Conservation (phyloP, 2,329 filamentous ascomycete genomes). For the Fonsecaea erecta region DNA sequence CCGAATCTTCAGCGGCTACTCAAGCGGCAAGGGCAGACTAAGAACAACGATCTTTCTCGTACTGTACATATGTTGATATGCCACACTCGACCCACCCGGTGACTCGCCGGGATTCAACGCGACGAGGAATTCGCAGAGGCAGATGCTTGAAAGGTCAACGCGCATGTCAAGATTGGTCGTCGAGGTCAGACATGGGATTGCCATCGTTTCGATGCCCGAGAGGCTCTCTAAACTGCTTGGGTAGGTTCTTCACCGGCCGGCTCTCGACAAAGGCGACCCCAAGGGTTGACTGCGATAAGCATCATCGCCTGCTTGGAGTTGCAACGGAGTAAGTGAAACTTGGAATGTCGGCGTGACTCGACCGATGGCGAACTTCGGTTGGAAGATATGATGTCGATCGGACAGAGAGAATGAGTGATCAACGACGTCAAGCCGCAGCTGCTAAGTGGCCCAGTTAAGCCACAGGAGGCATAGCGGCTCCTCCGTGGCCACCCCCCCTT, state of each 20-base stretch:
- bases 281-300: not conserved
- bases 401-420: slow-evolving; percentile 12
- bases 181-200: not conserved
- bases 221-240: not conserved
- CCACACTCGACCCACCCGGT: not conserved
- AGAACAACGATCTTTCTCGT: not conserved
- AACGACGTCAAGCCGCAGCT: slow-evolving; percentile 24
- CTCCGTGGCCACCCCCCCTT: not conserved
- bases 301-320: not conserved
- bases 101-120: not conserved
- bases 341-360: not conserved
- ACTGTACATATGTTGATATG: not conserved
- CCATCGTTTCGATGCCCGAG: not conserved
- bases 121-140: not conserved
- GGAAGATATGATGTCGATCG: slow-evolving; percentile 17
- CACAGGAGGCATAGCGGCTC: slow-evolving; percentile 8
- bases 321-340: not conserved
- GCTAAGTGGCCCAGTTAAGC: not conserved
- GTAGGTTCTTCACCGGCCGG: not conserved
- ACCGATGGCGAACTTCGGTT: slow-evolving; percentile 2
- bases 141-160: not conserved
- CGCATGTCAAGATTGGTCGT: not conserved
- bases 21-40: not conserved
- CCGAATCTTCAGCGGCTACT: not conserved
- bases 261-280: not conserved